Evolutionary conservation across 306 rosid species (phyloP), one percentile per base, ranked within the genome.

Genomic region (Cyclanthera cordifolia): DNA sequence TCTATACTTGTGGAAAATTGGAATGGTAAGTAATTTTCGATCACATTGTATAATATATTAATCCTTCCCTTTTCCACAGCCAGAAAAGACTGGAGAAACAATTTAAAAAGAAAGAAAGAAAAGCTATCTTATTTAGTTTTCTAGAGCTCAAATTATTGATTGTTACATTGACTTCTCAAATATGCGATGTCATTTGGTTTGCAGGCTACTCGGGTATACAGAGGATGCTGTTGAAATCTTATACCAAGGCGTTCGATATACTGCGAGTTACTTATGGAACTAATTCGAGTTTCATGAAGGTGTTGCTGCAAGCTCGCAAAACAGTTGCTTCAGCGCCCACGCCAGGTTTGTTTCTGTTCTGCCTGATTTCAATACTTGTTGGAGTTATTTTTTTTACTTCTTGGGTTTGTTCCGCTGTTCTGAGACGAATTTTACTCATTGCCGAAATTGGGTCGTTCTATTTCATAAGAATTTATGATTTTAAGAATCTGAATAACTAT

Each of bases 1-100:
- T 82, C 70, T 92, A 85, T 81, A 82, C 98, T 9, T 79, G 90
- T 77, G 98, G 98, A 72, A 92, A 92, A 82, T 92, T 92, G 32
- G 90, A 87, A 85, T 89, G 98, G 98, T 87, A 58, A 81, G 92
- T 72, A 75, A 21, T 46, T 65, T 67, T 46, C 69, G 16, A 55
- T 21, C n/a, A 60, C 34, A 19, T 16, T 30, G 45, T 28, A 32
- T 37, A 9, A 60, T 34, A 8, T 37, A n/a, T n/a, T n/a, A n/a
- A n/a, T n/a, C n/a, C n/a, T n/a, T n/a, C n/a, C n/a, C n/a, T n/a
- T n/a, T n/a, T n/a, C n/a, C n/a, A n/a, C n/a, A n/a, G n/a, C n/a
- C n/a, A n/a, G n/a, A n/a, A n/a, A n/a, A n/a, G n/a, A n/a, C n/a
- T n/a, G n/a, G n/a, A n/a, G n/a, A n/a, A n/a, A n/a, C n/a, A n/a